phyloP scores from a whole-genome alignment of 352 stramenopile species.

The Globisporangium spinosum region DNA sequence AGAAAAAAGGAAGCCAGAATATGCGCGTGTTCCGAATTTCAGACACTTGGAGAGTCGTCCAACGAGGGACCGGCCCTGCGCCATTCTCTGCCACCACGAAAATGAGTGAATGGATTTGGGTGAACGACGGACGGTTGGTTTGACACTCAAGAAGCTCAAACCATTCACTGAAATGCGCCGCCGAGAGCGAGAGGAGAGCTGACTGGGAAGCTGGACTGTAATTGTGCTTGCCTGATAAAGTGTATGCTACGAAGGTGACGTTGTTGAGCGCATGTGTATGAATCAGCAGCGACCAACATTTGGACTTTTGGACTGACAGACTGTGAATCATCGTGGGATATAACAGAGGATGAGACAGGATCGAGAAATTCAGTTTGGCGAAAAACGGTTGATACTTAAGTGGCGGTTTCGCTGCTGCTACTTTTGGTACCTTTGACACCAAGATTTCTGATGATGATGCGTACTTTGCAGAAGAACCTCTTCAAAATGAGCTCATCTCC shows the following conservation, averaged over 20 bases:
- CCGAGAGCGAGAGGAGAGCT: neutral
- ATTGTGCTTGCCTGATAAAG: neutral
- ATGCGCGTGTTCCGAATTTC: conserved; percentile 8
- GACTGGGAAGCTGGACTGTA: neutral
- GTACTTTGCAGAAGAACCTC: neutral
- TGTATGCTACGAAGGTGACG: neutral
- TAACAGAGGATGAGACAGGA: neutral
- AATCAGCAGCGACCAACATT: neutral
- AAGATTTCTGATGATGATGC: neutral
- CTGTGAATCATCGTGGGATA: neutral
- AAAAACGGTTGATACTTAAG: neutral
- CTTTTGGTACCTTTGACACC: neutral
- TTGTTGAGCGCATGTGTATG: neutral
- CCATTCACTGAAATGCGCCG: neutral
- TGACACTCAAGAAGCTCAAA: neutral
- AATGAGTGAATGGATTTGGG: conserved; percentile 6
- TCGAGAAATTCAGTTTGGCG: neutral
- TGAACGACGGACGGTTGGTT: neutral
- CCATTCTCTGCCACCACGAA: neutral
- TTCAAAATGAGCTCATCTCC: neutral
- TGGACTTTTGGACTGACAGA: neutral
- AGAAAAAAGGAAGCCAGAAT: conserved; percentile 16
- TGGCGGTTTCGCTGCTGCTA: neutral
- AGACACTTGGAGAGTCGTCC: neutral
- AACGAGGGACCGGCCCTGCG: neutral